Evolutionary conservation across 176 grass and related monocot species (phyloP), one percentile per base, ranked within the genome.

Genomic region (Rhynchospora breviuscula): DNA sequence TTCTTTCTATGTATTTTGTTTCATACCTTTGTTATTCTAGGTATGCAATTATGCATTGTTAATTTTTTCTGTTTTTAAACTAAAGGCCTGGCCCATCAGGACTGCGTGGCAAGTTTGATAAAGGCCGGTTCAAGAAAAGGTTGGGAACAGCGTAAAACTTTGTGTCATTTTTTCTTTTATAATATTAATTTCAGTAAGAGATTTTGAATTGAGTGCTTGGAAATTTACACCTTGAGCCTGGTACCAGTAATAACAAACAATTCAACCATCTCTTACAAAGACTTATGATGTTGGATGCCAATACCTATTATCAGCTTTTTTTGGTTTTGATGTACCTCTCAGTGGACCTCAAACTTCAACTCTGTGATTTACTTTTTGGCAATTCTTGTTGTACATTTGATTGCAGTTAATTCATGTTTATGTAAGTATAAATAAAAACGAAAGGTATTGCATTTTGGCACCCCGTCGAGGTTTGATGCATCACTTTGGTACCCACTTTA

Each of bases 41-140:
- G 71, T 75, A 75, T 46, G 9, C 14, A 25, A 7, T 53, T 75
- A 75, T 46, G 9, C 14, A 25, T 14, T 53, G 45, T 14, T 76
- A 54, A 76, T 26, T 29, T 75, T 49, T 4, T 49, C 9, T 21
- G 25, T 53, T 31, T 33, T 77, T 77, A 3, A 56, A 77, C 0
- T 17, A 12, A 54, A 77, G 73, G 73, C 13, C 51, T 56, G 3
- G 21, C 7, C 23, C 49, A 56, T 31, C 12, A 33, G 49, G 47
- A 56, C 11, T 31, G 25, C 5, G 51, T 17, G 48, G 51, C 48
- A 77, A 77, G 13, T 29, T 77, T 56, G 2, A 0, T 56, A 77
- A 77, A 77, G 73, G 49, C 49, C 7, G 25, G 49, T 25, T 29
- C 48, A 77, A 56, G 49, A 77, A 77, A 56, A 77, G 73, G 73